Evolutionary conservation across 1,284 basidiomycete genomes (phyloP), one percentile per base, ranked within the genome.

Genomic region (Rhodotorula sp.): DNA sequence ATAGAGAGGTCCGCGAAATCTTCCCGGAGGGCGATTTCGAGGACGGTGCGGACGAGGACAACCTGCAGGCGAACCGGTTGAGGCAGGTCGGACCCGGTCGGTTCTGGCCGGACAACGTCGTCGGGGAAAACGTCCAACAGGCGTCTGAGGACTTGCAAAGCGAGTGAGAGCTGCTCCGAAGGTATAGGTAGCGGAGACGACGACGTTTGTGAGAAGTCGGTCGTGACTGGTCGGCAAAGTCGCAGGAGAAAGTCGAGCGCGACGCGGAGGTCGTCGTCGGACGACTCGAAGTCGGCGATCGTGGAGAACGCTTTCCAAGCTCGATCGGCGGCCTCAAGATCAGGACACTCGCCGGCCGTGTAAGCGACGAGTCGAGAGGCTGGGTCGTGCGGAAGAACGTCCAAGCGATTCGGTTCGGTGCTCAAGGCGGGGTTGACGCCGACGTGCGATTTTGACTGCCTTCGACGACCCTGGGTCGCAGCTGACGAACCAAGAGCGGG

Each of bases 21-120:
- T 14, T 50, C 38, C 6, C 48, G 50, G 8, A 65, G 23, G 5
- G 64, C 59, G n/a, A 68, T 52, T 8, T 55, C 61, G 15, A 47
- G 54, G 2, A 64, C 21, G 1, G 71, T 72, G 18, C 68, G 62
- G 15, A 72, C 55, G 10, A 72, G 49, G 43, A 72, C 55, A 19
- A 26, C 23, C 48, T 64, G 66, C 28, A 71, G 47, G 4, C 45
- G 38, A 3, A 34, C 31, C 3, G 57, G 18, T 12, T 49, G 23
- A 7, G 58, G 34, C 12, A 62, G 34, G 26, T n/a, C 48, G 47
- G 38, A 6, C 1, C 2, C 18, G 19, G 60, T 16, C 19, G 65
- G 69, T 7, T 63, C 23, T 0, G 67, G 38, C 7, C 60, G 64
- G 34, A 73, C 55, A n/a, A 62, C n/a, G 2, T 60, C 54, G 23